These are phyloP conservation scores for Sclerospora graminicola DNA, from an alignment of 352 stramenopile species.

Conservation along the genomic window DNA sequence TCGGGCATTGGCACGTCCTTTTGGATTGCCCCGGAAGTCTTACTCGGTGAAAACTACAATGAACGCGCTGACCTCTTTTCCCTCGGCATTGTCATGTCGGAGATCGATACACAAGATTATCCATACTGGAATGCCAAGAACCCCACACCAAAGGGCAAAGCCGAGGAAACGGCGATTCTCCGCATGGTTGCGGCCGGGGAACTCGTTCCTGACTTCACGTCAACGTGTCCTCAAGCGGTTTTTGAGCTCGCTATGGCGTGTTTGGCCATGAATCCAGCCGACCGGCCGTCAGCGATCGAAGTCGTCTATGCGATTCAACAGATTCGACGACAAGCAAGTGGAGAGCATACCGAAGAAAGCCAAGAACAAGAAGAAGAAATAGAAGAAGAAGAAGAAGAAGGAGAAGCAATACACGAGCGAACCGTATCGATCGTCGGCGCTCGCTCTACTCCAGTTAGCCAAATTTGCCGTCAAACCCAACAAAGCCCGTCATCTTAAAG, in stretches of 20 bases:
- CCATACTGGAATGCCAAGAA: constrained; percentile 48
- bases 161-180: constrained; percentile 49
- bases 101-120: constrained; percentile 58
- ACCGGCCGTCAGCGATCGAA: constrained; percentile 47
- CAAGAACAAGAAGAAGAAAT: no score
- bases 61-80: constrained; percentile 45
- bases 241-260: constrained; percentile 39
- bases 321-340: constrained; percentile 7
- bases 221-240: constrained; percentile 36
- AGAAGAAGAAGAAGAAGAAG: no score
- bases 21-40: constrained; percentile 59
- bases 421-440: no score
- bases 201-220: constrained; percentile 36
- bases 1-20: constrained; percentile 51
- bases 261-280: constrained; percentile 37
- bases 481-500: constrained; percentile 95
- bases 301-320: constrained; percentile 52
- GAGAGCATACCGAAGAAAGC: no score
- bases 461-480: constrained; percentile 95
- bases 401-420: no score
- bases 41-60: constrained; percentile 36
- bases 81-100: constrained; percentile 38
- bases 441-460: constrained; percentile 37
- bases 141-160: constrained; percentile 21
- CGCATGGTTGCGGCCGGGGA: constrained; percentile 40